Conservation (phyloP, 352 stramenopile species). For the Elongisporangium prolatum region DNA sequence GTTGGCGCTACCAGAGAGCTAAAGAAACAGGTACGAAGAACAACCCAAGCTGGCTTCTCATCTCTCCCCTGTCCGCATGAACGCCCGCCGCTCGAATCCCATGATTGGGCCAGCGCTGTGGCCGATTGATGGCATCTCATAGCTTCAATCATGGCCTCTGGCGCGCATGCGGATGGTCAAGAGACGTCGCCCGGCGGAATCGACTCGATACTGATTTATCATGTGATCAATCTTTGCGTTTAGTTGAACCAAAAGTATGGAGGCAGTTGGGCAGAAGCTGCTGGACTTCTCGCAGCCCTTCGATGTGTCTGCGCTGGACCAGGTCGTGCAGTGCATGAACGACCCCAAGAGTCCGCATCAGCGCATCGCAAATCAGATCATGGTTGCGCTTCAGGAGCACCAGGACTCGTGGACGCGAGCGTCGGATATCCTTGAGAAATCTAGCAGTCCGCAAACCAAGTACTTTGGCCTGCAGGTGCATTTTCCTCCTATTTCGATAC, state of each 20-base stretch:
- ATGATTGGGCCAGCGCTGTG: not conserved
- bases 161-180: not conserved
- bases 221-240: not conserved
- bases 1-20: not conserved
- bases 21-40: not conserved
- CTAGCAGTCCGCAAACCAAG: conserved; percentile 82
- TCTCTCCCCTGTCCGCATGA: not conserved
- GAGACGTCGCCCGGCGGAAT: not conserved
- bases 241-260: conserved; percentile 52
- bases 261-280: conserved; percentile 88
- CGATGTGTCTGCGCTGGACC: conserved; percentile 94
- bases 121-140: not conserved
- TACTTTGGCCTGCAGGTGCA: conserved; percentile 90
- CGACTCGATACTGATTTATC: not conserved
- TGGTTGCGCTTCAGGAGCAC: conserved; percentile 93
- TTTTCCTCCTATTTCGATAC: not conserved
- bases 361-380: conserved; percentile 89
- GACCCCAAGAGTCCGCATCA: conserved; percentile 93
- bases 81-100: not conserved
- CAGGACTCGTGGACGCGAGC: conserved; percentile 91
- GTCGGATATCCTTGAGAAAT: conserved; percentile 96
- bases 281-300: conserved; percentile 94
- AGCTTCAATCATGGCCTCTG: not conserved
- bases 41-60: not conserved
- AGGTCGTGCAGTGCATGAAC: conserved; percentile 96